Base-by-base conservation (phyloP, 2,329 filamentous ascomycete species). In the Seiridium unicorne region DNA sequence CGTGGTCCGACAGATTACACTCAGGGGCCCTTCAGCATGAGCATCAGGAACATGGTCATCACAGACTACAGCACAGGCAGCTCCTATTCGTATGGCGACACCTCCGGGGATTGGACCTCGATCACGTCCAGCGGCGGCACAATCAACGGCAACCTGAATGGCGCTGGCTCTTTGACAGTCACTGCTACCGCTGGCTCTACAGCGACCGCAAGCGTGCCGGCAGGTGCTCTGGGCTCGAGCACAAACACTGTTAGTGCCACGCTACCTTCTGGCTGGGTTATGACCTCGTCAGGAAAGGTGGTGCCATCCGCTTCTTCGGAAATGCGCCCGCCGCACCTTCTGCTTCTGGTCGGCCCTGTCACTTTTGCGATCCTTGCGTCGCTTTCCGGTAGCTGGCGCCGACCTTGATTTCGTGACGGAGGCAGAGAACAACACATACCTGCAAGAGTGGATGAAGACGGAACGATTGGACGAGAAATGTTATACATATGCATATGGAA, bases 51-150 rank as follows among this genome's bases (percentile, higher is more conserved):
- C 36, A 76, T 97, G 66, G 81, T 84, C 58, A 85, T 97, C 47
- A 89, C 88, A 56, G 95, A 99, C 79, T 99, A 98, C 79, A 97
- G 93, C 31, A 97, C 93, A 1, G 95, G 95, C 58, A 89, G 84
- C 18, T 80, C 89, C 64, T 99, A 99, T 81, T 81, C 79, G 60
- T 99, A 98, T 78, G 85, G 85, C 65, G 91, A 95, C 73, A 85
- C 82, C 44, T 89, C 84, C 53, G 95, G 95, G 53, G 84, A 81
- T 31, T 97, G 92, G 91, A 71, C 85, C 65, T 94, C 91, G 54
- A 98, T 99, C 74, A 77, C 85, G 67, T 87, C 94, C 57, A 84
- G 89, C n/a, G 93, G 87, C 64, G 95, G 95, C 62, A 75, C 80
- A 65, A 80, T 98, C 73, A 92, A 92, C 73, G 86, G 84, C 36